Percentiles rank a stretch among this genome's conserved stretches.
Conservation (phyloP, 148 eudicot genomes). For the Vaccinium macrocarpon region DNA sequence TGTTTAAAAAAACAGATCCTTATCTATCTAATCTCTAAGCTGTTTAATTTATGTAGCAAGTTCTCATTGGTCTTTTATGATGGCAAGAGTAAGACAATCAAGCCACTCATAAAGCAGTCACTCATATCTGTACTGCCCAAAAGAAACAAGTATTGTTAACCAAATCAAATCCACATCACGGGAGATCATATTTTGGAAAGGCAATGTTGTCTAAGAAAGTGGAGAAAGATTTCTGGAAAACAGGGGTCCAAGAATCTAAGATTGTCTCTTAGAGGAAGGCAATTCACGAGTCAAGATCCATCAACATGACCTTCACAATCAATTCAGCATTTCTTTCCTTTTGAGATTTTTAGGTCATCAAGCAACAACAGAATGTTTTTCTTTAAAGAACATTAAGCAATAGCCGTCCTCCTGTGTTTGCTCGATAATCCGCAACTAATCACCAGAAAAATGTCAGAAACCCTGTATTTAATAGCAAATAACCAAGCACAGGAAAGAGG, state of each 20-base stretch:
- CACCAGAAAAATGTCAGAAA: not conserved
- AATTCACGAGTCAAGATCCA: conserved; percentile 5
- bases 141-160: not conserved
- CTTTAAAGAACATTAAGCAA: not conserved
- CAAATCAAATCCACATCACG: not conserved
- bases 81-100: not conserved
- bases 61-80: not conserved
- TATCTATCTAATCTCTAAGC: not conserved
- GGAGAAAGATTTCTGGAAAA: not conserved
- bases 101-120: not conserved
- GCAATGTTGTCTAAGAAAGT: not conserved
- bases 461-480: not conserved
- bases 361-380: not conserved
- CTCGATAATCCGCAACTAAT: not conserved
- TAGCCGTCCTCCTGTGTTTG: not conserved
- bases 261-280: not conserved
- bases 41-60: not conserved
- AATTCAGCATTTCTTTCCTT: not conserved
- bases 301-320: not conserved
- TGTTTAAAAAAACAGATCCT: not conserved
- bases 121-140: not conserved
- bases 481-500: not conserved
- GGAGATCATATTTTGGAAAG: not conserved
- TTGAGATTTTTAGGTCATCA: not conserved
- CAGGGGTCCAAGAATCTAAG: not conserved